These are phyloP conservation scores for Marasmius fiardii DNA, from an alignment of 1,284 basidiomycete species.

Conservation along the genomic window DNA sequence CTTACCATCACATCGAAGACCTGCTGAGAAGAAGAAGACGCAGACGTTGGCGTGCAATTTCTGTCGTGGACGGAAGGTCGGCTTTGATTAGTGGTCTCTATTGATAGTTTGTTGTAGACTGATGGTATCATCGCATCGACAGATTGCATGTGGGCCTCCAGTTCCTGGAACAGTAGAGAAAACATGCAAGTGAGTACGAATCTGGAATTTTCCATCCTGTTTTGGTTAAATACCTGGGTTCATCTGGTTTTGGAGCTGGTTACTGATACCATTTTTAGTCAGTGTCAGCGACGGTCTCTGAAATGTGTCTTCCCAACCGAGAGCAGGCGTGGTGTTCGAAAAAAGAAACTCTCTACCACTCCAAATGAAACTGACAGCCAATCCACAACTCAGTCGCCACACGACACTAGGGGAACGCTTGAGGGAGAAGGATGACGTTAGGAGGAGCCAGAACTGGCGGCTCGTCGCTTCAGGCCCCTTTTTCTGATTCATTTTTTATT, in stretches of 20 bases:
- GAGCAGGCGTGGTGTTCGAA: constrained; percentile 56
- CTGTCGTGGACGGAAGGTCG: constrained; percentile 12
- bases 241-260: constrained; percentile 7
- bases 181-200: constrained; percentile 54
- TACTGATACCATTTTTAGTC: constrained; percentile 35
- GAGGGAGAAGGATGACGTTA: too few species aligned
- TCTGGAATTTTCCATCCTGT: constrained; percentile 12
- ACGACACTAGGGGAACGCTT: too few species aligned
- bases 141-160: constrained; percentile 62
- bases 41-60: constrained; percentile 14
- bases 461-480: too few species aligned
- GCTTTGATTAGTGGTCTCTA: not conserved
- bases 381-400: too few species aligned
- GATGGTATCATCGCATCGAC: constrained; percentile 36
- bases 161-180: constrained; percentile 44
- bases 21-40: constrained; percentile 12
- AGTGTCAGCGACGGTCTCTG: constrained; percentile 56
- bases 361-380: not conserved
- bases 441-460: too few species aligned
- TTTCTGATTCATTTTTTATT: too few species aligned
- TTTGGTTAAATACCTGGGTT: constrained; percentile 14
- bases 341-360: constrained; percentile 34
- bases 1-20: constrained; percentile 26
- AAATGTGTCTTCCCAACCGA: constrained; percentile 59
- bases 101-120: not conserved